Percentiles rank a stretch among this genome's conserved stretches.
Evolutionary conservation across 306 rosid species (phyloP).

Genomic region (Fagus crenata): DNA sequence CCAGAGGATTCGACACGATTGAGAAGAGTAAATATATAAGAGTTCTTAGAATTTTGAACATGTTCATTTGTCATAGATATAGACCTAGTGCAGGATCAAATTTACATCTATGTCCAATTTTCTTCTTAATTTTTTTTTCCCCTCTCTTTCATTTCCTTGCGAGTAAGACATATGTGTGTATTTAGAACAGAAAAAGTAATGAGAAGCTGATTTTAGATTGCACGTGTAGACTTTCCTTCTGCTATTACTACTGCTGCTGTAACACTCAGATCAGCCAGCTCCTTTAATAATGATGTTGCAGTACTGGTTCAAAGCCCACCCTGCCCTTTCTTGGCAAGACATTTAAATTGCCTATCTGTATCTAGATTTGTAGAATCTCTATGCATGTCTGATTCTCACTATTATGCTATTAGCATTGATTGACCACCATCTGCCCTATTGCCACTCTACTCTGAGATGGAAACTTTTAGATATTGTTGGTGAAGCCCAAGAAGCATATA

Average conservation of each 20-base stretch:
- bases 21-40: conserved; percentile 38
- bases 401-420: too few relatives aligned
- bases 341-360: background rate
- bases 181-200: background rate
- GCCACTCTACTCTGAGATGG: too few relatives aligned
- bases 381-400: too few relatives aligned
- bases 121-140: background rate
- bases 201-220: background rate
- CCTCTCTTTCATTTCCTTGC: background rate
- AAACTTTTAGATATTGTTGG: too few relatives aligned
- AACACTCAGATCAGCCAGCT: background rate
- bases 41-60: background rate
- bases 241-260: background rate
- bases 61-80: background rate
- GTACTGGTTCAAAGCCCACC: background rate
- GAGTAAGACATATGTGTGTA: background rate
- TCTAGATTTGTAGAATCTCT: too few relatives aligned
- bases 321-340: background rate
- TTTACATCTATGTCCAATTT: background rate
- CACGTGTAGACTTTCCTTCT: background rate
- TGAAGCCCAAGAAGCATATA: too few relatives aligned
- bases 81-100: background rate
- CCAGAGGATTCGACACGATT: conserved; percentile 52
- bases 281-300: background rate
- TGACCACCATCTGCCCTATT: too few relatives aligned